Conservation (phyloP, 345 rosid species). For the Sonneratia alba region DNA sequence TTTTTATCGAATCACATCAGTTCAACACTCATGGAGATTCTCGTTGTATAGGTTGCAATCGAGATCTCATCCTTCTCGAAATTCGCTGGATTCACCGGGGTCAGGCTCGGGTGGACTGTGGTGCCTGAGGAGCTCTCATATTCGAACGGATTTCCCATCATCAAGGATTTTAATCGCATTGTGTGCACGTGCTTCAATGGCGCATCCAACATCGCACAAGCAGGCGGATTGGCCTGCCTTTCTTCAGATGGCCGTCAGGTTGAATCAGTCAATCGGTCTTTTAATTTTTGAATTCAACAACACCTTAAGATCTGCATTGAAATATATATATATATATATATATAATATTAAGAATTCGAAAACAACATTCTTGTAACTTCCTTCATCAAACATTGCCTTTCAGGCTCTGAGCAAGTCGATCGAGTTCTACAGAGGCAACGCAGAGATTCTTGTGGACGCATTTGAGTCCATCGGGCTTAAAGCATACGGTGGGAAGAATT, state of each 20-base stretch:
- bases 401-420: conserved; percentile 32
- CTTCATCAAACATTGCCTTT: background rate
- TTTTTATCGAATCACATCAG: background rate
- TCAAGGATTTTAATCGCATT: conserved; percentile 59
- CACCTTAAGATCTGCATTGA: too few species aligned
- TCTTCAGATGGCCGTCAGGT: conserved; percentile 54
- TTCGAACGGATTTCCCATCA: conserved; percentile 58
- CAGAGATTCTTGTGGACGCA: conserved; percentile 41
- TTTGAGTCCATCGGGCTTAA: conserved; percentile 36
- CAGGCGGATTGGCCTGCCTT: conserved; percentile 76
- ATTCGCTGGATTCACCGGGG: conserved; percentile 85
- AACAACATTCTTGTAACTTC: background rate
- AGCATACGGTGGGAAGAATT: conserved; percentile 62
- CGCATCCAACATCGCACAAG: conserved; percentile 70
- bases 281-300: too few species aligned
- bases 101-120: conserved; percentile 84
- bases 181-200: conserved; percentile 81
- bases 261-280: background rate
- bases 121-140: conserved; percentile 65
- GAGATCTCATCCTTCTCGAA: conserved; percentile 84
- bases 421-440: conserved; percentile 57
- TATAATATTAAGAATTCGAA: background rate
- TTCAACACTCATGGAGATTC: background rate
- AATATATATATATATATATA: too few species aligned
- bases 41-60: conserved; percentile 53